Percentiles rank a stretch among this genome's conserved stretches.
These are phyloP conservation scores for Camelina neglecta DNA, from an alignment of 345 rosid genomes.

Conservation along the genomic window DNA sequence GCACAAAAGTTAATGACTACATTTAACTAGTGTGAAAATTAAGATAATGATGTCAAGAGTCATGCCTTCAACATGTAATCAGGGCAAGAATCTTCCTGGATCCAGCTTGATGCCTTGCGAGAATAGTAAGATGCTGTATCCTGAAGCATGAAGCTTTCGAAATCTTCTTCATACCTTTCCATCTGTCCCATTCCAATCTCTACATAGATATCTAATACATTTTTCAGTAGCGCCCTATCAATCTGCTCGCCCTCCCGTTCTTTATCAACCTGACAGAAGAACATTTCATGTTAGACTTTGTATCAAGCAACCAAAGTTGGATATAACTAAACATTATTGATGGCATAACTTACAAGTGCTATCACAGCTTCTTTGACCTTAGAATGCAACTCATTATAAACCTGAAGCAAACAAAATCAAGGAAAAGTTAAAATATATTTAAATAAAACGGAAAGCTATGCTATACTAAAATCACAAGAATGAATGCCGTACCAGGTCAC, in stretches of 20 bases:
- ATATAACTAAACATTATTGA: conserved; percentile 1
- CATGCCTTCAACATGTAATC: conserved; percentile 83
- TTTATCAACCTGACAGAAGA: conserved; percentile 64
- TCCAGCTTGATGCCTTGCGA: conserved; percentile 90
- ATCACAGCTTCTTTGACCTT: conserved; percentile 75
- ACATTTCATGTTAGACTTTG: conserved; percentile 17
- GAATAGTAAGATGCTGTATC: conserved; percentile 80
- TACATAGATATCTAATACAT: conserved; percentile 73
- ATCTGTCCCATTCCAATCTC: conserved; percentile 85
- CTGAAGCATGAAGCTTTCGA: conserved; percentile 71
- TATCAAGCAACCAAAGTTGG: background rate
- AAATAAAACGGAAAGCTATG: background rate
- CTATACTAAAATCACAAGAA: background rate
- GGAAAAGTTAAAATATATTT: background rate
- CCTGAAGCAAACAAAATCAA: conserved; percentile 48
- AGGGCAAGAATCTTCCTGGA: conserved; percentile 75
- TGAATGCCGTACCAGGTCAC: conserved; percentile 62
- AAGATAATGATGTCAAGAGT: conserved; percentile 3
- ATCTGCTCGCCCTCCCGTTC: conserved; percentile 94
- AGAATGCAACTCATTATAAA: conserved; percentile 56
- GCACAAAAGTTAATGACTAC: background rate
- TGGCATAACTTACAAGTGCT: conserved; percentile 57
- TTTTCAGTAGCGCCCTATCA: conserved; percentile 79
- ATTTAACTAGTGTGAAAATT: background rate
- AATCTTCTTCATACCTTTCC: conserved; percentile 75